Evolutionary conservation across 2,329 filamentous ascomycete genomes (phyloP).

Genomic region (Apiospora rasikravindrae): DNA sequence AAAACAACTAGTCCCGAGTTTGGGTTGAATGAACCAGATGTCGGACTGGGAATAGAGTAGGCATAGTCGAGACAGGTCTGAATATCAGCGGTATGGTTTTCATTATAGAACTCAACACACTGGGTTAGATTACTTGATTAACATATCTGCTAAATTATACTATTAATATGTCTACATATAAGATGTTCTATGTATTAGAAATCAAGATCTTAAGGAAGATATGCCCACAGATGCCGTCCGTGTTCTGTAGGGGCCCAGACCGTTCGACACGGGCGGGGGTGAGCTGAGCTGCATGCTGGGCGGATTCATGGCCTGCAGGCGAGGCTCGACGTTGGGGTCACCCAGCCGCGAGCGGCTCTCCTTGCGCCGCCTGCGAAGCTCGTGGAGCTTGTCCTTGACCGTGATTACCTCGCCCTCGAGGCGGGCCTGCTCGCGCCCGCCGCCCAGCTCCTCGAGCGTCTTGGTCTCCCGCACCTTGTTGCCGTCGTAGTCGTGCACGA

Average conservation of each 20-base stretch:
- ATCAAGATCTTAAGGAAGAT: not conserved
- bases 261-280: not conserved
- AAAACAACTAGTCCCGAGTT: not conserved
- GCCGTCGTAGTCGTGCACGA: constrained; percentile 39
- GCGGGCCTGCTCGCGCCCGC: constrained; percentile 51
- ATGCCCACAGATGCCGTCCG: constrained; percentile 2
- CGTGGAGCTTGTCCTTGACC: constrained; percentile 44
- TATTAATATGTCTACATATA: not conserved
- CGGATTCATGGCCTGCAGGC: constrained; percentile 1
- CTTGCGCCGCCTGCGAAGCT: constrained; percentile 22
- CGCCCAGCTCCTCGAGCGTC: constrained; percentile 56
- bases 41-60: not conserved
- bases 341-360: constrained; percentile 16
- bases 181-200: not conserved
- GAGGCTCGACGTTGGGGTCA: not conserved
- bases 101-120: too few relatives aligned
- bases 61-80: not conserved
- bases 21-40: not conserved
- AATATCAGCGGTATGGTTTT: not conserved
- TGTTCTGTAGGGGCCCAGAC: constrained; percentile 12
- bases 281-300: constrained; percentile 10
- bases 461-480: constrained; percentile 49
- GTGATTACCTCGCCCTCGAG: constrained; percentile 52
- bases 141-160: not conserved
- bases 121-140: not conserved